phyloP scores from a whole-genome alignment of 306 rosid species.

The Senna siamea region DNA sequence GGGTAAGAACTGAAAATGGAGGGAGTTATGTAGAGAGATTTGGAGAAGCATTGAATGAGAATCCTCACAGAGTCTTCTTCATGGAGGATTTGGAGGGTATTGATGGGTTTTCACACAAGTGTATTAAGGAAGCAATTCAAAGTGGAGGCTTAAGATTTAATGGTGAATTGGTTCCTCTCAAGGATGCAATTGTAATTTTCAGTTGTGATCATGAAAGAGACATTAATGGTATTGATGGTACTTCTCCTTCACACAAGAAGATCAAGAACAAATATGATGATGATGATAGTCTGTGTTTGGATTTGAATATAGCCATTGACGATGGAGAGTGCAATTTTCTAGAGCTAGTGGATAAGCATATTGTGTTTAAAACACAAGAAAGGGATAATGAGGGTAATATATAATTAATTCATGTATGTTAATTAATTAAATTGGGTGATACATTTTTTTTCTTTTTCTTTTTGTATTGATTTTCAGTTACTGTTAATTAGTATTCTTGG shows the following conservation, averaged over 20 bases:
- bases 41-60: slow-evolving; percentile 80
- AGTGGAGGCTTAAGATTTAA: slow-evolving; percentile 60
- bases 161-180: slow-evolving; percentile 66
- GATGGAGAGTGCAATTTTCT: slow-evolving; percentile 39
- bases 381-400: slow-evolving; percentile 4
- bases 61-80: slow-evolving; percentile 81
- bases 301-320: slow-evolving; percentile 70
- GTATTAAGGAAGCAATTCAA: slow-evolving; percentile 64
- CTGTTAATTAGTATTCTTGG: slow-evolving; percentile 4
- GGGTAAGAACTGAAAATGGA: slow-evolving; percentile 35
- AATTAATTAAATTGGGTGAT: slow-evolving; percentile 42
- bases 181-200: slow-evolving; percentile 78
- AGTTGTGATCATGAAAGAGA: slow-evolving; percentile 46
- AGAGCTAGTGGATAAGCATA: slow-evolving; percentile 65
- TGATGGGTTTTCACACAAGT: slow-evolving; percentile 51
- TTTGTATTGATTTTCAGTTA: slow-evolving; percentile 32
- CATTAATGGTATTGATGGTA: slow-evolving; percentile 27
- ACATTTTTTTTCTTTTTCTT: slow-evolving; percentile 23
- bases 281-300: slow-evolving; percentile 50
- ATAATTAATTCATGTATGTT: slow-evolving; percentile 16
- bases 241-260: slow-evolving; percentile 38
- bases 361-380: slow-evolving; percentile 51
- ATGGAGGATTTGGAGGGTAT: slow-evolving; percentile 53
- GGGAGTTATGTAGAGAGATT: slow-evolving; percentile 62
- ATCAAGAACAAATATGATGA: slow-evolving; percentile 43